Evolutionary conservation across 2,329 filamentous ascomycete genomes (phyloP), one percentile per base, ranked within the genome.

Genomic region (Aspergillus sp.): DNA sequence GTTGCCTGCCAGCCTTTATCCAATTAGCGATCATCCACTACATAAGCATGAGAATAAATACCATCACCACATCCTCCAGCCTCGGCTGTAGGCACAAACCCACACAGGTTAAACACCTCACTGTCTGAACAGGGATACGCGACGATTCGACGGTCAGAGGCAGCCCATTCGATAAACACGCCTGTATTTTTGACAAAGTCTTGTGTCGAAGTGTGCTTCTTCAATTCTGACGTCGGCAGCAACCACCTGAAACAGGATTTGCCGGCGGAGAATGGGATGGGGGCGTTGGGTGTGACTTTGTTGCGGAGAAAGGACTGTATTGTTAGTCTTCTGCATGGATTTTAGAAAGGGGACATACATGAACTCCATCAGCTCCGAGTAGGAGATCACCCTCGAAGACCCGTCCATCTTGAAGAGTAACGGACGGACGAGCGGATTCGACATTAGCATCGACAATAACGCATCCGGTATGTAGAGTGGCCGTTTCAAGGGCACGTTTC

Each of bases 91-190:
- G 6, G 76, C 67, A 53, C 74, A 69, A 40, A 79, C 64, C 42
- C 69, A 68, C 5, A 75, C 64, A 59, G 69, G 45, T 76, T 76
- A 41, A 75, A 54, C 19, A 73, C 42, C 6, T 62, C 64, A 45
- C 72, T 71, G 43, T 72, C 60, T 0, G 62, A 62, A 12, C 71
- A 74, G 0, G 70, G 74, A 49, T 73, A 74, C 19, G 69, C 66
- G 3, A 76, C 67, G 0, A 75, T 54, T 6, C 71, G 59, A 4
- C 69, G 60, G 40, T 75, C 70, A 1, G 56, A 44, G 1, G 54
- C 68, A 26, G 68, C 63, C 49, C 66, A 69, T 53, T 75, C 71
- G 4, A 64, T 53, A 12, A 77, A 58, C 6, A 70, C 40, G 0
- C 72, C 71, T 2, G 46, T 45, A 4, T 49, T 37, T 5, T 44